Conservation (phyloP, 169 alveolate species). For the Plasmodium falciparum region DNA sequence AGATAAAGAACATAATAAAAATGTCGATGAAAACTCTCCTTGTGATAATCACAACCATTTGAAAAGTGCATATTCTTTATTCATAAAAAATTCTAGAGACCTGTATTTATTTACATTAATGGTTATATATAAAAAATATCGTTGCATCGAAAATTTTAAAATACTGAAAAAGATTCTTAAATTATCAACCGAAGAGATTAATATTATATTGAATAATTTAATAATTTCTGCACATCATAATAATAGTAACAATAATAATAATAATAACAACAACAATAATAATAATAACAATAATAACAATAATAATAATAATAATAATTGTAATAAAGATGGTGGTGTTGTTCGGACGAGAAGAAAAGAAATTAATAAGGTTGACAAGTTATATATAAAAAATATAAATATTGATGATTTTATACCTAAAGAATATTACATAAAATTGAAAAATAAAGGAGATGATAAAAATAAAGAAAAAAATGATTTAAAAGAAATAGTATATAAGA, state of each 20-base stretch:
- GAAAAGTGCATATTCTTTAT: slow-evolving; percentile 8
- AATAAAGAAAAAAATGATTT: slow-evolving; percentile 28
- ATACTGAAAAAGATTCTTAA: slow-evolving; percentile 35
- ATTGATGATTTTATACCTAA: slow-evolving; percentile 28
- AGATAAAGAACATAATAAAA: too few relatives aligned
- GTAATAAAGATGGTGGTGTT: background rate
- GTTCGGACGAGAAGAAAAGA: slow-evolving; percentile 9
- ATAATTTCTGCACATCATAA: background rate
- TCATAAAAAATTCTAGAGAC: slow-evolving; percentile 47
- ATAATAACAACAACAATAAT: background rate
- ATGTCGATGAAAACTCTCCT: too few relatives aligned
- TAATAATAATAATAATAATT: background rate
- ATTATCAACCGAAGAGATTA: slow-evolving; percentile 42
- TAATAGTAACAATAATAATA: background rate
- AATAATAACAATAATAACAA: background rate
- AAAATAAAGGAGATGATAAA: background rate
- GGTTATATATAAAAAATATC: slow-evolving; percentile 12
- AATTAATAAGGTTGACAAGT: slow-evolving; percentile 29
- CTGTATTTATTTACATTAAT: slow-evolving; percentile 40
- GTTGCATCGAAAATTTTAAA: slow-evolving; percentile 17
- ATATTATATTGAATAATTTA: slow-evolving; percentile 10
- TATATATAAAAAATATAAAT: slow-evolving; percentile 41
- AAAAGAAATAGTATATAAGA: slow-evolving; percentile 36
- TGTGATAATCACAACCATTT: slow-evolving; percentile 15
- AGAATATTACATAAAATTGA: slow-evolving; percentile 5